A percentile compares a stretch with the other conserved stretches of the same genome.
Evolutionary conservation across 805 yeast genomes (phyloP).

Genomic region (Saccharomycopsis oosterbeekiorum): DNA sequence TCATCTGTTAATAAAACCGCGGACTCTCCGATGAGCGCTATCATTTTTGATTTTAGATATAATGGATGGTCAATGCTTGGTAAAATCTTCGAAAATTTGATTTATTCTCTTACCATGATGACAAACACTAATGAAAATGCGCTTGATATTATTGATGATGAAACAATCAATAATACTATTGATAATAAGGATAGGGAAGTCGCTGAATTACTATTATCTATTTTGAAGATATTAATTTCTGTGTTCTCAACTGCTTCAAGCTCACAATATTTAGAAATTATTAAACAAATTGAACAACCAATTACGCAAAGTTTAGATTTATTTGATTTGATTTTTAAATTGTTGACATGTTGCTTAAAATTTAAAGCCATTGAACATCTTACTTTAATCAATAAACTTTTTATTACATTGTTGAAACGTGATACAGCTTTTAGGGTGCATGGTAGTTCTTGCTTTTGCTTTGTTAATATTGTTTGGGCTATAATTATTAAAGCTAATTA

Average conservation of each 20-base stretch:
- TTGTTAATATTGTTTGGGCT: slow-evolving; percentile 68
- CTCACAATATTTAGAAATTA: slow-evolving; percentile 2
- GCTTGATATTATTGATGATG: not conserved
- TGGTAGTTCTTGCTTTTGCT: slow-evolving; percentile 2
- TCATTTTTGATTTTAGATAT: slow-evolving; percentile 61
- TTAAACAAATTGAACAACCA: slow-evolving; percentile 6
- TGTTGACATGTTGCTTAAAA: slow-evolving; percentile 6
- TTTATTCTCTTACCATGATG: slow-evolving; percentile 29
- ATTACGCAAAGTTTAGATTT: slow-evolving; percentile 19
- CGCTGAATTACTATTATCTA: not conserved
- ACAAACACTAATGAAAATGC: slow-evolving; percentile 18
- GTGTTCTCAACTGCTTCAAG: not conserved
- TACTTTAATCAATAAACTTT: slow-evolving; percentile 7
- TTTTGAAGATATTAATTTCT: slow-evolving; percentile 7
- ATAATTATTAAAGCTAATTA: slow-evolving; percentile 59
- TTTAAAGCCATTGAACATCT: slow-evolving; percentile 5
- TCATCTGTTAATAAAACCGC: not conserved
- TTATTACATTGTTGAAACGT: slow-evolving; percentile 26
- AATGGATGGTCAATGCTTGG: slow-evolving; percentile 89
- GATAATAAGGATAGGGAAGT: slow-evolving; percentile 21
- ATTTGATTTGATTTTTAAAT: slow-evolving; percentile 13
- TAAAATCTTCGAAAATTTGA: slow-evolving; percentile 56
- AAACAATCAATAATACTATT: too few species aligned
- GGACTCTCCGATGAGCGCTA: slow-evolving; percentile 28
- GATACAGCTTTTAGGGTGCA: slow-evolving; percentile 23